Evolutionary conservation across 208 protist species (phyloP).

Genomic region (Phytomonas sp.): DNA sequence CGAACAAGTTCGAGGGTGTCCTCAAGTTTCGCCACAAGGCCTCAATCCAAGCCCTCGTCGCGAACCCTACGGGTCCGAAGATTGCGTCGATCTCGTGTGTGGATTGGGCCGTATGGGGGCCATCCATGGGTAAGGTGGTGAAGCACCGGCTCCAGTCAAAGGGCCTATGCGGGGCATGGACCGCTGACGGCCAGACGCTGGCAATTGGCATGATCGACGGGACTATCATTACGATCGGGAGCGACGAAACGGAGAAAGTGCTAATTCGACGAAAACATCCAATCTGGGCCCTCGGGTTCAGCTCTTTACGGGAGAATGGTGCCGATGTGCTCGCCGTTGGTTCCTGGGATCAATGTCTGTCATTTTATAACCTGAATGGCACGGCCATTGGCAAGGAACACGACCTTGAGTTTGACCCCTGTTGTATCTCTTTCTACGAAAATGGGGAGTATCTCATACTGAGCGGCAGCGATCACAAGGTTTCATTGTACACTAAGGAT

Average conservation of each 20-base stretch:
- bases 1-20: slow-evolving; percentile 87
- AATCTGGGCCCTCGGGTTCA: slow-evolving; percentile 92
- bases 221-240: slow-evolving; percentile 22
- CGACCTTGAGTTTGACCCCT: slow-evolving; percentile 92
- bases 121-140: slow-evolving; percentile 83
- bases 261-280: slow-evolving; percentile 78
- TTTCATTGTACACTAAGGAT: slow-evolving; percentile 85
- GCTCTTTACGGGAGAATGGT: slow-evolving; percentile 76
- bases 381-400: slow-evolving; percentile 53
- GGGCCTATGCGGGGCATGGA: slow-evolving; percentile 90
- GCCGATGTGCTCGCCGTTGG: slow-evolving; percentile 90
- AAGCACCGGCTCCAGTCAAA: slow-evolving; percentile 86
- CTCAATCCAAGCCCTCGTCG: slow-evolving; percentile 90
- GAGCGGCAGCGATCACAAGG: slow-evolving; percentile 89
- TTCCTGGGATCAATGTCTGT: slow-evolving; percentile 93
- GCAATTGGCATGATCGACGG: slow-evolving; percentile 92
- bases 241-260: slow-evolving; percentile 23
- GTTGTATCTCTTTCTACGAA: slow-evolving; percentile 84
- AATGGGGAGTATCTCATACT: slow-evolving; percentile 92
- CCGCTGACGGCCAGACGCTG: slow-evolving; percentile 88
- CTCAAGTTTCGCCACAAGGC: slow-evolving; percentile 95
- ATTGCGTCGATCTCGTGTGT: slow-evolving; percentile 83
- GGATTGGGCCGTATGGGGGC: slow-evolving; percentile 96
- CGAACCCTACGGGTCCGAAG: slow-evolving; percentile 87
- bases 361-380: slow-evolving; percentile 92